Conservation (phyloP, 2,329 filamentous ascomycete species). For the Ceratocystis ficicola region DNA sequence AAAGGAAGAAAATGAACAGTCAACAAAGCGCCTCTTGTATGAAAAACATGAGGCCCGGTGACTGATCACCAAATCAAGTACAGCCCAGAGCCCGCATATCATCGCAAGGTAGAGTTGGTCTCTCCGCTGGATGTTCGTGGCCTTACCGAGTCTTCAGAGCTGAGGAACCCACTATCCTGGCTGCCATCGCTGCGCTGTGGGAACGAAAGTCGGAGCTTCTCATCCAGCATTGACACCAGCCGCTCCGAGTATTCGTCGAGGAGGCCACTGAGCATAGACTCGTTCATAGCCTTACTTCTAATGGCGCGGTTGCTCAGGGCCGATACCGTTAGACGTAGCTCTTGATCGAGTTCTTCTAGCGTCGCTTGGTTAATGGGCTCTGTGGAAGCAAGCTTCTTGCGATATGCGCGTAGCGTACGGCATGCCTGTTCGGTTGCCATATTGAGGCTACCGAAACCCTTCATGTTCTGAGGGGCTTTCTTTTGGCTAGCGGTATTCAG, state of each 20-base stretch:
- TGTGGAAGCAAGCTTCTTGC: conserved; percentile 48
- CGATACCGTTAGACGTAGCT: conserved; percentile 49
- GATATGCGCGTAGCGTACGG: conserved; percentile 48
- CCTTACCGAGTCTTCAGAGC: conserved; percentile 26
- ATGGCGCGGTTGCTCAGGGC: conserved; percentile 47
- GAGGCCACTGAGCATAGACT: conserved; percentile 49
- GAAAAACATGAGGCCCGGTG: not conserved
- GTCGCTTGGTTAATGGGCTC: conserved; percentile 46
- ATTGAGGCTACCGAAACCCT: conserved; percentile 44
- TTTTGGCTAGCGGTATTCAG: conserved; percentile 37
- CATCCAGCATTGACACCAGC: conserved; percentile 57
- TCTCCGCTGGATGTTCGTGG: conserved; percentile 30
- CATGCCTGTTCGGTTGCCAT: conserved; percentile 54
- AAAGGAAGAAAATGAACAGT: not conserved
- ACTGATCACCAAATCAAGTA: not conserved
- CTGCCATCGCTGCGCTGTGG: conserved; percentile 27
- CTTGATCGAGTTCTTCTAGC: conserved; percentile 51
- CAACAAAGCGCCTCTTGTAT: not conserved
- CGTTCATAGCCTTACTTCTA: conserved; percentile 43
- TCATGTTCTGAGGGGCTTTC: conserved; percentile 39
- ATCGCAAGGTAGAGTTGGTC: conserved; percentile 26
- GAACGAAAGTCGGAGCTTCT: conserved; percentile 48
- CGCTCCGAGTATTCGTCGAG: conserved; percentile 66
- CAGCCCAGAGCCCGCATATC: not conserved
- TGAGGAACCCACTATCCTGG: conserved; percentile 15